Percentiles rank a stretch among this genome's conserved stretches.
These are phyloP conservation scores for Coemansia sp. DNA, from an alignment of 192 early-diverging fungal species.

Conservation along the genomic window DNA sequence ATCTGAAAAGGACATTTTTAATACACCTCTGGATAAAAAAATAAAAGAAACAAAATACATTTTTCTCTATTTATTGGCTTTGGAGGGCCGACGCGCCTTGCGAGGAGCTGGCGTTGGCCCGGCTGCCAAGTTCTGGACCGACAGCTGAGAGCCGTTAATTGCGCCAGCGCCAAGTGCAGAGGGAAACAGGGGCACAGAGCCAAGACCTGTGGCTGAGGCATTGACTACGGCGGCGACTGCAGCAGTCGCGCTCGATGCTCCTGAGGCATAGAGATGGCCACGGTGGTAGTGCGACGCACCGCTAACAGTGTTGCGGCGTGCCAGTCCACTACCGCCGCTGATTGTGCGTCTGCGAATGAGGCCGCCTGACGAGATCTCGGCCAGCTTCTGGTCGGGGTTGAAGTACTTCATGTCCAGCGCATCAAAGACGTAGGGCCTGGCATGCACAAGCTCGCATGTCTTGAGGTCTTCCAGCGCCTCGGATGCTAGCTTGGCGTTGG, in stretches of 20 bases:
- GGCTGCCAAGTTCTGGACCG: slow-evolving; percentile 9
- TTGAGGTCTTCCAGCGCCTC: slow-evolving; percentile 47
- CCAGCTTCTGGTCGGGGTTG: slow-evolving; percentile 42
- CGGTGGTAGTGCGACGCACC: slow-evolving; percentile 56
- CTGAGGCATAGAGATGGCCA: slow-evolving; percentile 41
- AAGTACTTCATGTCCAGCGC: slow-evolving; percentile 54
- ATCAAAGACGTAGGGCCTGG: slow-evolving; percentile 47
- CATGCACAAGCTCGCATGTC: slow-evolving; percentile 49
- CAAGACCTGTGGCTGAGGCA: slow-evolving; percentile 1
- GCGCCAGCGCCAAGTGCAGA: slow-evolving; percentile 15
- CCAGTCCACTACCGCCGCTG: slow-evolving; percentile 42
- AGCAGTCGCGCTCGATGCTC: background rate
- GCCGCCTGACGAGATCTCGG: slow-evolving; percentile 30
- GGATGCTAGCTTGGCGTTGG: slow-evolving; percentile 37
- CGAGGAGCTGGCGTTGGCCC: slow-evolving; percentile 33
- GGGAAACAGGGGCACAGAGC: slow-evolving; percentile 30
- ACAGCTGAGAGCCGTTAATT: background rate
- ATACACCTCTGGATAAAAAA: background rate
- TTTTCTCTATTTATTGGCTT: slow-evolving; percentile 19
- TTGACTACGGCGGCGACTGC: slow-evolving; percentile 7
- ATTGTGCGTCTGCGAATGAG: slow-evolving; percentile 52
- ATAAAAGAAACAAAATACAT: slow-evolving; percentile 3
- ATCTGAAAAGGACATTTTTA: too few species aligned
- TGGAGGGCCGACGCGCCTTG: slow-evolving; percentile 37
- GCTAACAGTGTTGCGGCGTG: slow-evolving; percentile 56